These are phyloP conservation scores for Piromyces finnis DNA, from an alignment of 192 early-diverging fungal species.

Conservation along the genomic window DNA sequence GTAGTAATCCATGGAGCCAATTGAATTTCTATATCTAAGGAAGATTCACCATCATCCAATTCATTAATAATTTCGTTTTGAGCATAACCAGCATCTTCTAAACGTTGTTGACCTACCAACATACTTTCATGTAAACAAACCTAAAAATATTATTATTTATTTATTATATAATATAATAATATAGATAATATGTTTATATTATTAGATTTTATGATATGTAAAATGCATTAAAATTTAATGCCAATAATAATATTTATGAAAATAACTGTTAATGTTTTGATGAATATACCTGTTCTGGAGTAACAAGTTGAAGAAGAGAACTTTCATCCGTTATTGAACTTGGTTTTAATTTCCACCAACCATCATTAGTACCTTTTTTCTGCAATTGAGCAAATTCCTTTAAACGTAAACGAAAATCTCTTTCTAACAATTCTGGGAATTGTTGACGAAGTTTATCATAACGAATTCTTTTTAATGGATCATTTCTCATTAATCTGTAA, in stretches of 20 bases:
- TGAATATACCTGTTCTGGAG: neutral
- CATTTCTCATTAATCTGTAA: conserved; percentile 70
- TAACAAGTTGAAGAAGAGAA: neutral
- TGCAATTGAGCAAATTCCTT: conserved; percentile 95
- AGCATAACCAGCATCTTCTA: conserved; percentile 74
- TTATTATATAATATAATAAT: too few species aligned
- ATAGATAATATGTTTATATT: too few species aligned
- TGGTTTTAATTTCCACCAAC: conserved; percentile 78
- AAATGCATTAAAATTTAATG: too few species aligned
- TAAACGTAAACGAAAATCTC: conserved; percentile 72
- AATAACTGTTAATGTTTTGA: too few species aligned
- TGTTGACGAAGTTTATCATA: conserved; percentile 58
- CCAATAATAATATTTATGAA: too few species aligned
- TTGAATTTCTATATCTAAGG: conserved; percentile 75
- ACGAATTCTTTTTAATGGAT: conserved; percentile 50
- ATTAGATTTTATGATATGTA: too few species aligned
- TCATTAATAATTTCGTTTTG: conserved; percentile 26
- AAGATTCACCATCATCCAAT: conserved; percentile 42
- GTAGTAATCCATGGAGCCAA: conserved; percentile 91
- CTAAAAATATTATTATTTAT: neutral
- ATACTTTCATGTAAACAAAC: conserved; percentile 89
- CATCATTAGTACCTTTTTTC: conserved; percentile 65
- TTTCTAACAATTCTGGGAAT: conserved; percentile 73
- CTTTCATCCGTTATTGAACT: conserved; percentile 44
- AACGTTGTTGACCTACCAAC: conserved; percentile 74